A percentile compares a stretch with the other conserved stretches of the same genome.
Conservation (phyloP, 305 asterid genomes). For the Fraxinus greggii region DNA sequence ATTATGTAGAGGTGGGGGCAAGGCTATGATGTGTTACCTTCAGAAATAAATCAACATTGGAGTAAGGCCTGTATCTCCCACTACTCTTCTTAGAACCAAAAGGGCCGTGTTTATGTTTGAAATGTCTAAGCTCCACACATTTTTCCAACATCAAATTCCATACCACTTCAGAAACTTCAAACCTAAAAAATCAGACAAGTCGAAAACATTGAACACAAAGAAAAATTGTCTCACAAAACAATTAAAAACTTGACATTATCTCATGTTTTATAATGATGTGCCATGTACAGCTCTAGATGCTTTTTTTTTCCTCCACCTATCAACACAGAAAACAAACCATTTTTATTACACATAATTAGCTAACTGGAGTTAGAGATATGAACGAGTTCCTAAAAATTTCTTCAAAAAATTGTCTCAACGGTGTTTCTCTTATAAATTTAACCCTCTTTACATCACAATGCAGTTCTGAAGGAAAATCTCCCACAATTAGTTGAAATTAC, state of each 20-base stretch:
- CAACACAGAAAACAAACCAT: slow-evolving; percentile 2
- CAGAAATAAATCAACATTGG: slow-evolving; percentile 83
- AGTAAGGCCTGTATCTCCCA: slow-evolving; percentile 86
- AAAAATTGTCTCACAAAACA: slow-evolving; percentile 13
- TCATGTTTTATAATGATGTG: background rate
- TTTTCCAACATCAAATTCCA: slow-evolving; percentile 71
- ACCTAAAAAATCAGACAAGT: slow-evolving; percentile 40
- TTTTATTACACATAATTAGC: background rate
- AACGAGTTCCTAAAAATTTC: background rate
- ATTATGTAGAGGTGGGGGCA: background rate
- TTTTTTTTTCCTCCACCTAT: background rate
- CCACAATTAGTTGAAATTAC: background rate
- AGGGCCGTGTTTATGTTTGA: slow-evolving; percentile 55
- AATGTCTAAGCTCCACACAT: slow-evolving; percentile 63
- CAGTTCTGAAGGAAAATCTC: background rate
- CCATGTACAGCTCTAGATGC: background rate
- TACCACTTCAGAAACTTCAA: slow-evolving; percentile 64
- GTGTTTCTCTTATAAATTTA: background rate
- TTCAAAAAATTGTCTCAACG: background rate
- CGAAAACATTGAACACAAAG: background rate
- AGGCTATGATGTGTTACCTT: slow-evolving; percentile 47
- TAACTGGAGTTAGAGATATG: background rate
- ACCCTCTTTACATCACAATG: background rate
- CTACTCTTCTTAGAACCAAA: slow-evolving; percentile 64
- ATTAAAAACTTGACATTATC: background rate